These are phyloP conservation scores for Westerdykella sp. DNA, from an alignment of 2,329 filamentous ascomycete species.

Conservation along the genomic window DNA sequence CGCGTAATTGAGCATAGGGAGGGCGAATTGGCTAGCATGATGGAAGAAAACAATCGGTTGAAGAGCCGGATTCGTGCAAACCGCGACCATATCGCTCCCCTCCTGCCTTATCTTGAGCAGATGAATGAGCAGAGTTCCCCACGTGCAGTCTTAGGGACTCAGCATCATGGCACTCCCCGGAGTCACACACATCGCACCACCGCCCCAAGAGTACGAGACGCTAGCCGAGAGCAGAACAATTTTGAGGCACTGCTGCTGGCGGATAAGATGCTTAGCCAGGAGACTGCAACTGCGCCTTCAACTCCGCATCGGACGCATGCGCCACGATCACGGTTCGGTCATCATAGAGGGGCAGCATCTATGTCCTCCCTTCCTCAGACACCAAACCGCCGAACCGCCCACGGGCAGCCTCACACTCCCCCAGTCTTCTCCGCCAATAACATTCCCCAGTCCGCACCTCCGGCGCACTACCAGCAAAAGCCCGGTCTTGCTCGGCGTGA, in stretches of 20 bases:
- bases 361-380: constrained; percentile 79
- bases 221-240: constrained; percentile 51
- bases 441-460: constrained; percentile 39
- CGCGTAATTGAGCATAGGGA: constrained; percentile 72
- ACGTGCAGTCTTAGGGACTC: constrained; percentile 51
- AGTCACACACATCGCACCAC: constrained; percentile 23
- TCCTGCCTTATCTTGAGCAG: constrained; percentile 31
- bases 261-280: constrained; percentile 70
- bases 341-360: constrained; percentile 72
- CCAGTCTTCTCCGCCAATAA: constrained; percentile 28
- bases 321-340: constrained; percentile 51
- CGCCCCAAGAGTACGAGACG: constrained; percentile 42
- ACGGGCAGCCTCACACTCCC: constrained; percentile 37
- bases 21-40: constrained; percentile 62
- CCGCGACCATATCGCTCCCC: constrained; percentile 69
- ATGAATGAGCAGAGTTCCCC: constrained; percentile 59
- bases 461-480: constrained; percentile 30
- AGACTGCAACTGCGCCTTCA: constrained; percentile 66
- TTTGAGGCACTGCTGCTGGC: constrained; percentile 72
- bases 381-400: constrained; percentile 54
- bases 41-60: constrained; percentile 70
- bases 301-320: constrained; percentile 54
- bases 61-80: constrained; percentile 84
- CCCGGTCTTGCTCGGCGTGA: constrained; percentile 45
- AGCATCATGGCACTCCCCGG: constrained; percentile 42